Evolutionary conservation across 805 yeast genomes (phyloP), one percentile per base, ranked within the genome.

Genomic region (Sugiyamaella chiloensis): DNA sequence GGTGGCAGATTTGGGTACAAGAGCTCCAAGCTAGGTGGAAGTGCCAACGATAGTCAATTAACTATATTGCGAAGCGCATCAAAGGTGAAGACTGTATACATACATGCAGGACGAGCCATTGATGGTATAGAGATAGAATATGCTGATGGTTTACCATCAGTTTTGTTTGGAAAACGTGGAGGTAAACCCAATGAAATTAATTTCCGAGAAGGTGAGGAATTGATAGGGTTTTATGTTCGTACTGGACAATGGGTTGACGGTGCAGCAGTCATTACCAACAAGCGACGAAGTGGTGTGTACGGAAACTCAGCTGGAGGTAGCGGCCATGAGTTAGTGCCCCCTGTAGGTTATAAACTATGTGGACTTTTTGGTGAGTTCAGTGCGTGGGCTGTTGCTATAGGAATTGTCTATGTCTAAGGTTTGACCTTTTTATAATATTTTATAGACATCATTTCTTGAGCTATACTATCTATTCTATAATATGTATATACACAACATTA

Each of bases 241-340:
- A 72, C 80, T 35, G 98, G 98, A 8, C 80, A 74, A 1, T 93
- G 98, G 97, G 71, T 93, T 4, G 98, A 93, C 70, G 96, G 84
- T 1, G 69, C 87, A 19, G 93, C 86, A 60, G 68, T 93, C 27
- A 71, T 80, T 16, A 85, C 95, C 2, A 52, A 50, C 31, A 23
- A 52, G 14, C 49, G 60, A 31, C 55, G 81, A 51, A 57, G 69
- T 32, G 73, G 72, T 1, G 66, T 78, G 73, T 76, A 70, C 55
- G 97, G 97, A 11, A 85, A 85, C 42, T 61, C 68, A 1, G 72
- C 73, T 5, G 97, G 97, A 5, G 84, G 85, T 7, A 75, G 83
- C 2, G 61, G 73, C 5, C 76, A 79, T 27, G 73, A 74, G 16
- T 65, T 89, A 35, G 67, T 68, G n/a, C 73, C 85, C 0, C 97